phyloP scores from a whole-genome alignment of 2,329 filamentous ascomycete genomes.

The Aspergillus candidus region DNA sequence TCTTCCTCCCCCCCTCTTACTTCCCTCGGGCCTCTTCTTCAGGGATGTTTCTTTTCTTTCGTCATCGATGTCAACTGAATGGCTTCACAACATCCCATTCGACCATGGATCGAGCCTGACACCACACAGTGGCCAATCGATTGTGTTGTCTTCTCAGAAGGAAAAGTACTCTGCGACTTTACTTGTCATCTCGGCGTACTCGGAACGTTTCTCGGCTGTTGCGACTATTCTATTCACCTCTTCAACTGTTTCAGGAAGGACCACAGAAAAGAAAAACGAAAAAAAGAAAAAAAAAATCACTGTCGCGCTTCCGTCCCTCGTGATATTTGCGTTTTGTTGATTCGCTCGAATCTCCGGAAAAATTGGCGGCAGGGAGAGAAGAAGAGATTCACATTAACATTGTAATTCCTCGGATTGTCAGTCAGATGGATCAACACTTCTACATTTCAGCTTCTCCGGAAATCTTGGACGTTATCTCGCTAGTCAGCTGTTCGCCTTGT shows the following conservation, averaged over 20 bases:
- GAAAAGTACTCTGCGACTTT: constrained; percentile 32
- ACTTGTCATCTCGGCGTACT: constrained; percentile 31
- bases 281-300: constrained; percentile 11
- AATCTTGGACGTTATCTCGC: constrained; percentile 34
- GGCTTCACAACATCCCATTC: constrained; percentile 29
- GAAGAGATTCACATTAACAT: constrained; percentile 32
- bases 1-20: constrained; percentile 7
- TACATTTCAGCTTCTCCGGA: constrained; percentile 32
- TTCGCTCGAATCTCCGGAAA: constrained; percentile 35
- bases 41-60: constrained; percentile 19
- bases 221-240: constrained; percentile 28
- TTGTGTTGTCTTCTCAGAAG: constrained; percentile 27
- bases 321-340: constrained; percentile 35
- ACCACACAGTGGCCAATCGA: constrained; percentile 32
- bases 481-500: constrained; percentile 38
- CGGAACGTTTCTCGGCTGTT: constrained; percentile 28
- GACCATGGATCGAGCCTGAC: constrained; percentile 26
- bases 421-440: constrained; percentile 37
- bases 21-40: constrained; percentile 10
- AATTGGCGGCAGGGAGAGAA: constrained; percentile 38
- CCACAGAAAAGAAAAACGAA: constrained; percentile 5
- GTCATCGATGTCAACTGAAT: constrained; percentile 26
- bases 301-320: constrained; percentile 32
- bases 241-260: constrained; percentile 17
- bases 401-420: constrained; percentile 41